Evolutionary conservation across 768 basidiomycete species (phyloP), one percentile per base, ranked within the genome.

Genomic region (Leccinum aurantiacum): DNA sequence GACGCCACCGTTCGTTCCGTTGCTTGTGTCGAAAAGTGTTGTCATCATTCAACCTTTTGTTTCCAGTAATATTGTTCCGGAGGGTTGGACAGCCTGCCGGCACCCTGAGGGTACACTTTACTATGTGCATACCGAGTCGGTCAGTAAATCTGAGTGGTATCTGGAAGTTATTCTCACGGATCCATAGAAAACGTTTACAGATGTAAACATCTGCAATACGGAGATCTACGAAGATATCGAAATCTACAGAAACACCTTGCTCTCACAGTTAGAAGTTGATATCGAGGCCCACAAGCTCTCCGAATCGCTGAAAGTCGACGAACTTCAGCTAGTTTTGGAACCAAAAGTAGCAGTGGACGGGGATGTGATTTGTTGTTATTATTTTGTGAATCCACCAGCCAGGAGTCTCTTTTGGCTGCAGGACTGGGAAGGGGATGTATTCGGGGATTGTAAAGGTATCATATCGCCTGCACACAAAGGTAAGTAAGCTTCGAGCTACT

Each of bases 351-450:
- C 24, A 24, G n/a, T 44, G 2, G 68, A 67, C 0, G 68, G 69
- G 0, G 2, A 25, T 65, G n/a, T 71, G 72, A 62, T 61, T 76
- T 71, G 73, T 63, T 61, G 77, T 60, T 86, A 86, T 66, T 86
- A 85, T 63, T 83, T 82, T 57, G 82, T 78, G 35, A 76, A 84
- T 60, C 83, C 84, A 50, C 22, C 62, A 0, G 69, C 71, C 0
- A 77, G 81, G n/a, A 67, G 73, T 17, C 71, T 87, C 7, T 87
- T 87, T 60, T 88, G 82, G 78, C 57, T 86, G 37, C 78, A 86
- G 47, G 61, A 73, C 0, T 81, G 77, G 57, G 66, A 78, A 0
- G 75, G 77, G 0, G 56, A 68, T 5, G 65, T 84, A 33, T 64
- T 75, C 22, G 25, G 24, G 24, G 63, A 69, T 6, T 72, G 72